phyloP scores from a whole-genome alignment of 2,329 filamentous ascomycete genomes.

The Proliferodiscus dingleyae region DNA sequence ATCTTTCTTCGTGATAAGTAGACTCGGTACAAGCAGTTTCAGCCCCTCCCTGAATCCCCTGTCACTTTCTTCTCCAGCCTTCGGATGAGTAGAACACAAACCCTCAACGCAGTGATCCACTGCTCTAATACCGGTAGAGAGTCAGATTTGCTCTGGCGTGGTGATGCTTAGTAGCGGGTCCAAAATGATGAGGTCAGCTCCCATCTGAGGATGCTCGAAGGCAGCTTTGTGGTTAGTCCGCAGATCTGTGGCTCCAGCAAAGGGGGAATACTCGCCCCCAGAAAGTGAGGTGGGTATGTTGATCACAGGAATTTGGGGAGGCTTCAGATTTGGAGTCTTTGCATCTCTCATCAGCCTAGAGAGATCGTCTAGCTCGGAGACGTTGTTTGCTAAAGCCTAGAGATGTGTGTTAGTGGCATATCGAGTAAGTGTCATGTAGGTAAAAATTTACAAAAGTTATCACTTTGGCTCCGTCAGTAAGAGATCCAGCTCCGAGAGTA shows the following conservation, averaged over 20 bases:
- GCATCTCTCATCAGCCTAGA: slow-evolving; percentile 8
- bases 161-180: slow-evolving; percentile 47
- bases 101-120: slow-evolving; percentile 56
- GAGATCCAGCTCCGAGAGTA: slow-evolving; percentile 31
- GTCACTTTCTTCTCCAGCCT: slow-evolving; percentile 14
- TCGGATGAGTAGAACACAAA: slow-evolving; percentile 37
- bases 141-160: slow-evolving; percentile 50
- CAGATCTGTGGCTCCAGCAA: slow-evolving; percentile 37
- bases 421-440: background rate
- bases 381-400: slow-evolving; percentile 25
- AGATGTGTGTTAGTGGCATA: slow-evolving; percentile 1
- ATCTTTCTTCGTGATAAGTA: slow-evolving; percentile 23
- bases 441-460: slow-evolving; percentile 22
- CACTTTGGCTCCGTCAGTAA: slow-evolving; percentile 32
- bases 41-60: slow-evolving; percentile 16
- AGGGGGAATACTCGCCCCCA: slow-evolving; percentile 36
- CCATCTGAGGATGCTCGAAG: slow-evolving; percentile 33
- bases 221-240: slow-evolving; percentile 18
- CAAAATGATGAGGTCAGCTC: slow-evolving; percentile 49
- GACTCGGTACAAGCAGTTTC: slow-evolving; percentile 22
- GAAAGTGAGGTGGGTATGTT: slow-evolving; percentile 39
- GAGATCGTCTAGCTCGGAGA: slow-evolving; percentile 14
- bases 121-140: slow-evolving; percentile 51
- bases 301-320: slow-evolving; percentile 32
- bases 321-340: slow-evolving; percentile 11